A percentile compares a stretch with the other conserved stretches of the same genome.
These are phyloP conservation scores for Hibiscus syriacus DNA, from an alignment of 345 rosid species.

Conservation along the genomic window DNA sequence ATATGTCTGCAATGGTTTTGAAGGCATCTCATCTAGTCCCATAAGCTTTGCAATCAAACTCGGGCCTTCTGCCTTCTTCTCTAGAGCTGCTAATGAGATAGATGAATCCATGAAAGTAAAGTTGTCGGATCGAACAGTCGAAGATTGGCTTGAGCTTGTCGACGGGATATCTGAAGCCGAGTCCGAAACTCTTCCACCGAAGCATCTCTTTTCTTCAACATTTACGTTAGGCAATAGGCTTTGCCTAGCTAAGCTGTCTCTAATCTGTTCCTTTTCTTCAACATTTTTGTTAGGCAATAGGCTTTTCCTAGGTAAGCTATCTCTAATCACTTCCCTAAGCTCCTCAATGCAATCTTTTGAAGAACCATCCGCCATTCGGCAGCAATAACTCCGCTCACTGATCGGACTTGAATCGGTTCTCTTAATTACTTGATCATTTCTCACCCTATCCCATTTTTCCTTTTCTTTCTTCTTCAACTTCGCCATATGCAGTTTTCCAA, in stretches of 20 bases:
- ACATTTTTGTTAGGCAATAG: too few relatives aligned
- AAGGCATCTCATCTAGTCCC: conserved; percentile 71
- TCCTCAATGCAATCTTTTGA: too few relatives aligned
- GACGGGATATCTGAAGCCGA: conserved; percentile 50
- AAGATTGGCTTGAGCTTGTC: conserved; percentile 60
- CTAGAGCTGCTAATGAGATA: conserved; percentile 22
- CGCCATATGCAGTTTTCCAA: conserved; percentile 54
- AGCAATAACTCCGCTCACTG: conserved; percentile 27
- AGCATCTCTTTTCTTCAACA: conserved; percentile 20
- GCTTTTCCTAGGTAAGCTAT: too few relatives aligned
- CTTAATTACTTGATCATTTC: conserved; percentile 26
- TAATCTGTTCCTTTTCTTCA: too few relatives aligned
- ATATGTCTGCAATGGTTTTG: conserved; percentile 21
- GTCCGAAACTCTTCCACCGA: conserved; percentile 23
- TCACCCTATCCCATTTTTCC: conserved; percentile 22
- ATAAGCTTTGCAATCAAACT: conserved; percentile 84
- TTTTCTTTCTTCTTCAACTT: conserved; percentile 42
- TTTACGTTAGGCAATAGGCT: too few relatives aligned
- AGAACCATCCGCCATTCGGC: conserved; percentile 43
- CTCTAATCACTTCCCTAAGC: too few relatives aligned
- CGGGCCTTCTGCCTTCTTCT: conserved; percentile 29
- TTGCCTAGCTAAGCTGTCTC: too few relatives aligned
- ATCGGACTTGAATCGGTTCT: conserved; percentile 26
- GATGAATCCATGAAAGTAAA: conserved; percentile 33
- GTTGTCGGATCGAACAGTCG: conserved; percentile 19